Evolutionary conservation across 129 eudicot species (phyloP).

Genomic region (Saposhnikovia divaricata): DNA sequence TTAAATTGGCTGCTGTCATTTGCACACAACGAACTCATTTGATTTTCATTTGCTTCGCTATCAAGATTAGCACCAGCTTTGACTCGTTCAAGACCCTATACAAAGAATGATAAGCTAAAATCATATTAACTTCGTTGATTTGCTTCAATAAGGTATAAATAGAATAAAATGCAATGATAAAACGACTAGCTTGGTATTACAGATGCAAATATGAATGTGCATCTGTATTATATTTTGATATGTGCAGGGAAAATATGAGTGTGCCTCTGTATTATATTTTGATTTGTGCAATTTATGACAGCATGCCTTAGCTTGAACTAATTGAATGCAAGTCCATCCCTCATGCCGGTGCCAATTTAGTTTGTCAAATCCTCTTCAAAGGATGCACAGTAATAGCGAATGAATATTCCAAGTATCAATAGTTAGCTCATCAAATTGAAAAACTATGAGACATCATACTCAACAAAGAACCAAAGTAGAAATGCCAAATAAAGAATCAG

Average conservation of each 20-base stretch:
- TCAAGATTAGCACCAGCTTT: slow-evolving; percentile 22
- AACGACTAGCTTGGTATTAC: not conserved
- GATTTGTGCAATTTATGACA: not conserved
- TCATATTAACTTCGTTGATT: not conserved
- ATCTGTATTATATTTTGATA: not conserved
- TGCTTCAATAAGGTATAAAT: not conserved
- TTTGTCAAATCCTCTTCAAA: not conserved
- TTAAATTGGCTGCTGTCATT: slow-evolving; percentile 34
- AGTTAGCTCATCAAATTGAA: not conserved
- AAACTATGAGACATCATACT: too few relatives aligned
- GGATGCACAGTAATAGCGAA: not conserved
- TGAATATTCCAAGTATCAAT: not conserved
- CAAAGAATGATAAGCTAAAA: slow-evolving; percentile 11
- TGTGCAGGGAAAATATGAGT: not conserved
- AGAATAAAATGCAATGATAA: not conserved
- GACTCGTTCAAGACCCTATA: slow-evolving; percentile 39
- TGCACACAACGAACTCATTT: slow-evolving; percentile 22
- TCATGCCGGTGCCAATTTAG: not conserved
- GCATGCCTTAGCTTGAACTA: not conserved
- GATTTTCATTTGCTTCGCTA: slow-evolving; percentile 17
- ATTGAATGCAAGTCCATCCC: not conserved
- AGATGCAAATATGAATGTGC: not conserved
- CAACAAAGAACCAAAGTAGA: not conserved
- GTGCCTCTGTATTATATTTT: not conserved
- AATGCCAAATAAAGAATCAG: not conserved